A percentile compares a stretch with the other conserved stretches of the same genome.
Conservation (phyloP, 2,329 filamentous ascomycete species). For the Alternaria dauci region DNA sequence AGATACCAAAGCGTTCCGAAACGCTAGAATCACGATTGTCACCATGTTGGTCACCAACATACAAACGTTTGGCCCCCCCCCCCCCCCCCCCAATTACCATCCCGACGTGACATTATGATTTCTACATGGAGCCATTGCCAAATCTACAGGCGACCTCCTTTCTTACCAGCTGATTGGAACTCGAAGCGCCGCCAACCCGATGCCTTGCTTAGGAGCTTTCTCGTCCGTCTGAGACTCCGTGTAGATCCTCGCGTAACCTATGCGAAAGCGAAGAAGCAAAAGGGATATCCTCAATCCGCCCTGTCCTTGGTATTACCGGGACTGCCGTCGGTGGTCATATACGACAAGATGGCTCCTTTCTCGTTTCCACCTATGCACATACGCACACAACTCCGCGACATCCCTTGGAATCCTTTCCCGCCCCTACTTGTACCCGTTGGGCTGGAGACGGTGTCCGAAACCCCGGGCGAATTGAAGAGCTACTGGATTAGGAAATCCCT, state of each 20-base stretch:
- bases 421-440: not conserved
- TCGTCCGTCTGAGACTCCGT: not conserved
- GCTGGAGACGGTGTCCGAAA: slow-evolving; percentile 2
- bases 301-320: not conserved
- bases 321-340: not conserved
- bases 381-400: not conserved
- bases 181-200: not conserved
- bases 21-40: slow-evolving; percentile 29
- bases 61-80: not conserved
- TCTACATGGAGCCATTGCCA: not conserved
- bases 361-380: not conserved
- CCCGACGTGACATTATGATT: not conserved
- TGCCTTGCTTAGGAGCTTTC: not conserved
- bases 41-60: slow-evolving; percentile 14
- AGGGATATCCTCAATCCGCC: not conserved
- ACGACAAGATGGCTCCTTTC: not conserved
- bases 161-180: not conserved
- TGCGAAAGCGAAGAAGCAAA: not conserved
- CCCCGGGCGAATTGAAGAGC: not conserved
- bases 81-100: no score
- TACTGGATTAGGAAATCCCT: slow-evolving; percentile 1
- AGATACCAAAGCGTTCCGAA: slow-evolving; percentile 32
- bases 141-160: not conserved
- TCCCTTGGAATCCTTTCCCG: not conserved
- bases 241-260: slow-evolving; percentile 1